Evolutionary conservation across 768 basidiomycete species (phyloP).

Genomic region (Termitomyces sp.): DNA sequence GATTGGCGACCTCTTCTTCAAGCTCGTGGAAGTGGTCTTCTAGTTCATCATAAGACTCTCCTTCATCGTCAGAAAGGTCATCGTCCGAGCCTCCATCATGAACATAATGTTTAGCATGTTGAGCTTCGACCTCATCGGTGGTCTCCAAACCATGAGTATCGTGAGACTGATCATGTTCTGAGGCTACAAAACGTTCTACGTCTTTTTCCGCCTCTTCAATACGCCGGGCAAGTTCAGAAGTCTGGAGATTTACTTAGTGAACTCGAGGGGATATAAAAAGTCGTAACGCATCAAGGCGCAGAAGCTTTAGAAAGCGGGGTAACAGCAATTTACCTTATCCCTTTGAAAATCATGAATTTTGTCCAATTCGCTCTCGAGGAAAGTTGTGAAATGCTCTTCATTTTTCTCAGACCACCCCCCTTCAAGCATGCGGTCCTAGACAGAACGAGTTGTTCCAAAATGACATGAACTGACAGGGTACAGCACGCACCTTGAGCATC

Average conservation of each 20-base stretch:
- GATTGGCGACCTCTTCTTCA: conserved; percentile 91
- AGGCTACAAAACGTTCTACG: conserved; percentile 71
- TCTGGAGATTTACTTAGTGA: conserved; percentile 34
- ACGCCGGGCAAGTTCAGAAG: conserved; percentile 73
- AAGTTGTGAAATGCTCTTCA: conserved; percentile 74
- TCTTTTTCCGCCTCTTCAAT: conserved; percentile 81
- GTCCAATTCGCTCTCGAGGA: conserved; percentile 83
- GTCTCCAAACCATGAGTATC: conserved; percentile 12
- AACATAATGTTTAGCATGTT: conserved; percentile 41
- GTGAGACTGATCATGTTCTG: conserved; percentile 30
- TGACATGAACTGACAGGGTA: neutral
- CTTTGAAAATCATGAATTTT: conserved; percentile 95
- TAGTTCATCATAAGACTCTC: conserved; percentile 64
- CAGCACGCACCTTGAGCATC: conserved; percentile 65
- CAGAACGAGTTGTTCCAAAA: conserved; percentile 3
- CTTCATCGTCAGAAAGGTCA: conserved; percentile 42
- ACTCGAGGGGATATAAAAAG: neutral
- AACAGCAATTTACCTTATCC: conserved; percentile 52
- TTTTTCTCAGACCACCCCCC: conserved; percentile 70
- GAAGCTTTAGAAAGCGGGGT: neutral
- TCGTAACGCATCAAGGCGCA: neutral
- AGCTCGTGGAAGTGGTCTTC: conserved; percentile 84
- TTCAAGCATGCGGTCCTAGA: conserved; percentile 37
- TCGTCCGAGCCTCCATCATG: conserved; percentile 73
- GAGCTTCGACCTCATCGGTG: conserved; percentile 53